Conservation (phyloP, 2,329 filamentous ascomycete genomes). For the Verticillium nubilum region DNA sequence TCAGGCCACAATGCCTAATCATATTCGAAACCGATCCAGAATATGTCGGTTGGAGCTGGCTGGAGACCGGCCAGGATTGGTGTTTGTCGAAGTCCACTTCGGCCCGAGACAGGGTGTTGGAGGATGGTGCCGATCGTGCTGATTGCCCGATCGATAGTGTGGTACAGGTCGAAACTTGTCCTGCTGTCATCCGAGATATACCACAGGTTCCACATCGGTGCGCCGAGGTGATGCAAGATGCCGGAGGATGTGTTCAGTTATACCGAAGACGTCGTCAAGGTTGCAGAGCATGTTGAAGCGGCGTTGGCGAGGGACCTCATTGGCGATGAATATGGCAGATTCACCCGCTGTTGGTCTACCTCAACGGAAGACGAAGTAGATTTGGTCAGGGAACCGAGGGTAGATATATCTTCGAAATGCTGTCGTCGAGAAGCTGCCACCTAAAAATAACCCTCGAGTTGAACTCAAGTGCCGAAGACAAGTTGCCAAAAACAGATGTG, state of each 20-base stretch:
- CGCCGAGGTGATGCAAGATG: not conserved
- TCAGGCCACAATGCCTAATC: no score
- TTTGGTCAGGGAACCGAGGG: not conserved
- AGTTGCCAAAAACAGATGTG: not conserved
- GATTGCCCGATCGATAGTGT: not conserved
- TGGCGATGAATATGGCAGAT: not conserved
- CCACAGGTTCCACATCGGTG: not conserved
- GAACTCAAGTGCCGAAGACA: not conserved
- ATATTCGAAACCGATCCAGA: no score
- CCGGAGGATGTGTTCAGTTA: not conserved
- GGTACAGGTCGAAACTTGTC: not conserved
- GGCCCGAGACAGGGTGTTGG: no score
- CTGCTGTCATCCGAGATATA: not conserved
- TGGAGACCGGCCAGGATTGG: no score
- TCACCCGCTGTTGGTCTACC: not conserved
- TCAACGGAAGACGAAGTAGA: not conserved
- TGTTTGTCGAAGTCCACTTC: no score
- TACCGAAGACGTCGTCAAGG: not conserved
- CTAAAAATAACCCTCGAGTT: not conserved
- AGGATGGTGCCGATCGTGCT: not conserved
- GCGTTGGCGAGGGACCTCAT: not conserved
- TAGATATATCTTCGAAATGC: not conserved
- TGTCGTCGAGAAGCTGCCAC: not conserved
- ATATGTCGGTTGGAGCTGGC: no score
- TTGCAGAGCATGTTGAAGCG: not conserved